A percentile compares a stretch with the other conserved stretches of the same genome.
These are phyloP conservation scores for Venturia asperata DNA, from an alignment of 2,329 filamentous ascomycete genomes.

Conservation along the genomic window DNA sequence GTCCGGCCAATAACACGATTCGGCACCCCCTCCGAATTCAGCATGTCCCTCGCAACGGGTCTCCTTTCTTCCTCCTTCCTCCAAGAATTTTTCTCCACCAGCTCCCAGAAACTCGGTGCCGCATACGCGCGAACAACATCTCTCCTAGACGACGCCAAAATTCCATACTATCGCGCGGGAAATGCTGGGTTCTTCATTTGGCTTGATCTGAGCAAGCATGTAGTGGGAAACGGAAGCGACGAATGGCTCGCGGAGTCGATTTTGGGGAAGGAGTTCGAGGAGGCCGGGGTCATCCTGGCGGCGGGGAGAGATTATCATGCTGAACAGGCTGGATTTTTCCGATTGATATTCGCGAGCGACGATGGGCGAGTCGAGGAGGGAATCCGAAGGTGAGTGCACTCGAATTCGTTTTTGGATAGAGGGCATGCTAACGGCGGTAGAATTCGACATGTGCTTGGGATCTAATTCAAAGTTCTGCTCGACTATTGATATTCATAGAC, in stretches of 20 bases:
- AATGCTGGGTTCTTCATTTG: conserved; percentile 44
- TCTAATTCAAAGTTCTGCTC: neutral
- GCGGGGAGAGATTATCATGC: conserved; percentile 41
- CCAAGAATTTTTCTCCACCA: conserved; percentile 23
- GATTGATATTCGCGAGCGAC: conserved; percentile 40
- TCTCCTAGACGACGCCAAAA: conserved; percentile 28
- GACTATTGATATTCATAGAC: no score
- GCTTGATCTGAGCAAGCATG: conserved; percentile 37
- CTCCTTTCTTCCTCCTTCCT: conserved; percentile 29
- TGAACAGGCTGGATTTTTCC: conserved; percentile 46
- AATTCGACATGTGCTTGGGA: neutral
- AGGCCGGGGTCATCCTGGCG: conserved; percentile 46
- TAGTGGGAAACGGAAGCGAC: conserved; percentile 27
- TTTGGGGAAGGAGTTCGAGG: conserved; percentile 39
- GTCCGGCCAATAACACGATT: conserved; percentile 25
- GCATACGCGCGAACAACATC: conserved; percentile 22
- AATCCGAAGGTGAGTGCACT: conserved; percentile 13
- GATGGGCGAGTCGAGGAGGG: conserved; percentile 16
- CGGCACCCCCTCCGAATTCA: conserved; percentile 26
- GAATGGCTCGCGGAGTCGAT: conserved; percentile 34
- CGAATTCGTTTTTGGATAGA: neutral
- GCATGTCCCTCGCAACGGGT: conserved; percentile 28
- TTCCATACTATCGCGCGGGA: conserved; percentile 32
- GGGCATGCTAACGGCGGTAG: neutral
- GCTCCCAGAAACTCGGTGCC: conserved; percentile 23